Conservation (phyloP, 2,329 filamentous ascomycete genomes). For the Talaromyces albobiverticillius region DNA sequence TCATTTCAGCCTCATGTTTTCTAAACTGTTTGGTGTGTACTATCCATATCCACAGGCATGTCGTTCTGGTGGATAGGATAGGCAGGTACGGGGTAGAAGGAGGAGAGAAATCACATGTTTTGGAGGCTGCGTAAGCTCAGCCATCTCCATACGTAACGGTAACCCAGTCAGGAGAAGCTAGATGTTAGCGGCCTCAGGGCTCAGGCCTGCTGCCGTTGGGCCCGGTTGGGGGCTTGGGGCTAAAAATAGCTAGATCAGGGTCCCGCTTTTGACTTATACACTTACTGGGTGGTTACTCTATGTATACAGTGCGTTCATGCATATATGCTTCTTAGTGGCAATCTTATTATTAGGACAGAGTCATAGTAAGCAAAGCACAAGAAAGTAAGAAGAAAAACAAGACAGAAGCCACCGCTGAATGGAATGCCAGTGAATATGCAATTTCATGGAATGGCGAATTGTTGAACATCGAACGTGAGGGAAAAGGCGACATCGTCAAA, state of each 20-base stretch:
- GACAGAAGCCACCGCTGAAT: background rate
- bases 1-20: slow-evolving; percentile 16
- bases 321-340: background rate
- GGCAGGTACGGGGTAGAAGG: background rate
- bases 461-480: background rate
- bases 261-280: background rate
- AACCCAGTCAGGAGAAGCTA: no score
- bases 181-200: no score
- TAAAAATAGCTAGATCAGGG: background rate
- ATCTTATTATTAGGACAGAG: background rate
- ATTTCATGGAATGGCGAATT: background rate
- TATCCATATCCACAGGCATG: no score
- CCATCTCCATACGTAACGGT: background rate
- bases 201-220: no score
- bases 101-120: slow-evolving; percentile 2
- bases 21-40: background rate
- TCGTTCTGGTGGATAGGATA: no score
- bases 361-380: background rate
- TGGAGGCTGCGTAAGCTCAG: slow-evolving; percentile 3
- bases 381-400: background rate
- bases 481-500: background rate
- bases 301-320: no score
- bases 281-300: no score
- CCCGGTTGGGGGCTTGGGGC: no score
- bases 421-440: slow-evolving; percentile 1